Evolutionary conservation across 2,329 filamentous ascomycete genomes (phyloP).

Genomic region (Pyrenochaeta sp.): DNA sequence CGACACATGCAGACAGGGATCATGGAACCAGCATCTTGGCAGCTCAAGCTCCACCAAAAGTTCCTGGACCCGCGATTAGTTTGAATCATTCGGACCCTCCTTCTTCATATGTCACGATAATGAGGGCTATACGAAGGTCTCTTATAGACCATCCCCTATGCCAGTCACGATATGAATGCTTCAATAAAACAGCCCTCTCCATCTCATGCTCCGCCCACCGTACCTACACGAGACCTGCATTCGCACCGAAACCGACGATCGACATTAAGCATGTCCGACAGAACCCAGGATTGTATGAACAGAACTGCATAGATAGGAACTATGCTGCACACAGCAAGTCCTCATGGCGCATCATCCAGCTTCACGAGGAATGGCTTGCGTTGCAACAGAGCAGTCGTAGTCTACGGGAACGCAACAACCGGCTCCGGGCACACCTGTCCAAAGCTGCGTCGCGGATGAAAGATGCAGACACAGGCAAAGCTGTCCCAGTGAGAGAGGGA

Average conservation of each 20-base stretch:
- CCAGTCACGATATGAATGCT: conserved; percentile 8
- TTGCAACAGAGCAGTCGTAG: conserved; percentile 67
- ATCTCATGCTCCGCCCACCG: conserved; percentile 50
- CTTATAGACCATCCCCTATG: conserved; percentile 24
- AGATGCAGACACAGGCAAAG: conserved; percentile 40
- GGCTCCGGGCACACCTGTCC: conserved; percentile 63
- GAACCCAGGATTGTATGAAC: conserved; percentile 79
- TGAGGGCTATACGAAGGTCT: conserved; percentile 32
- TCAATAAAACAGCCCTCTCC: conserved; percentile 1
- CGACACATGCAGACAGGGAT: conserved; percentile 1
- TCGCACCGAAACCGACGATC: conserved; percentile 79
- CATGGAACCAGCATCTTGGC: conserved; percentile 16
- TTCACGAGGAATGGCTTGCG: conserved; percentile 56
- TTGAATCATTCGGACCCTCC: not conserved
- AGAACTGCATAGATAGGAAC: conserved; percentile 86
- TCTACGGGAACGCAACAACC: conserved; percentile 72
- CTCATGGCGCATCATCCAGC: conserved; percentile 62
- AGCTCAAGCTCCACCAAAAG: conserved; percentile 12
- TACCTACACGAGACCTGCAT: conserved; percentile 66
- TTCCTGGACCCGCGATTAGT: conserved; percentile 12
- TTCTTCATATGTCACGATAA: conserved; percentile 16
- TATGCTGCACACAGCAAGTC: conserved; percentile 67
- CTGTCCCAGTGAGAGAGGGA: conserved; percentile 55
- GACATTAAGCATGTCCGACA: conserved; percentile 91
- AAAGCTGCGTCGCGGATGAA: conserved; percentile 50